phyloP scores from a whole-genome alignment of 495 filamentous ascomycete species.

The Lepraria neglecta region DNA sequence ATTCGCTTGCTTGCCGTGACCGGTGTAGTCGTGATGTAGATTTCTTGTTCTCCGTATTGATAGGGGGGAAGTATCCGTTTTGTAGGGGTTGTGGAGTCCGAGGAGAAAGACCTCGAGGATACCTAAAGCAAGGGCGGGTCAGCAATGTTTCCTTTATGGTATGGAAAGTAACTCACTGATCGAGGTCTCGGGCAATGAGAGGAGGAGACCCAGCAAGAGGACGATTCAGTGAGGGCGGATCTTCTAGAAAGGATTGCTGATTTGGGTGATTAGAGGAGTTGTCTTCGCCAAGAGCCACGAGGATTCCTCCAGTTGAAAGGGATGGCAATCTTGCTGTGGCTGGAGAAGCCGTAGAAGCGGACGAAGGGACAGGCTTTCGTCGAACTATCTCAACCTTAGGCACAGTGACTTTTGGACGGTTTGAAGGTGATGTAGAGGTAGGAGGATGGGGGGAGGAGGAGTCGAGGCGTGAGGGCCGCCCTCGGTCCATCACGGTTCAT shows the following conservation, averaged over 20 bases:
- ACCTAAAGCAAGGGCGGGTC: slow-evolving; percentile 19
- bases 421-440: slow-evolving; percentile 18
- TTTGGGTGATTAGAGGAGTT: slow-evolving; percentile 3
- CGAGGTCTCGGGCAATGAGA: slow-evolving; percentile 27
- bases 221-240: slow-evolving; percentile 20
- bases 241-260: slow-evolving; percentile 15
- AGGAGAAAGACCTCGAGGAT: slow-evolving; percentile 23
- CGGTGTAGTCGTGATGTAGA: slow-evolving; percentile 14
- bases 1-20: slow-evolving; percentile 29
- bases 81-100: slow-evolving; percentile 13
- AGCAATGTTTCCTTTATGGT: slow-evolving; percentile 11
- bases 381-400: slow-evolving; percentile 30
- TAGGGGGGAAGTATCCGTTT: slow-evolving; percentile 19
- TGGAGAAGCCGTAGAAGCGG: slow-evolving; percentile 21
- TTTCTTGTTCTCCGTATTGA: slow-evolving; percentile 16
- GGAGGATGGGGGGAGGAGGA: slow-evolving; percentile 15
- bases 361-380: slow-evolving; percentile 34
- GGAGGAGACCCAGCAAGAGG: slow-evolving; percentile 18
- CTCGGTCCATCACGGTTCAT: slow-evolving; percentile 21
- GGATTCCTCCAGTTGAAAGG: slow-evolving; percentile 21
- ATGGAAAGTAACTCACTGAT: slow-evolving; percentile 24
- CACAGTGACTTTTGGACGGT: slow-evolving; percentile 12
- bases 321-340: slow-evolving; percentile 16
- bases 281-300: slow-evolving; percentile 27
- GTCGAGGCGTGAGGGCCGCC: slow-evolving; percentile 16